Evolutionary conservation across 371 early-diverging fungal genomes (phyloP).

Genomic region (Mucor mucedo): DNA sequence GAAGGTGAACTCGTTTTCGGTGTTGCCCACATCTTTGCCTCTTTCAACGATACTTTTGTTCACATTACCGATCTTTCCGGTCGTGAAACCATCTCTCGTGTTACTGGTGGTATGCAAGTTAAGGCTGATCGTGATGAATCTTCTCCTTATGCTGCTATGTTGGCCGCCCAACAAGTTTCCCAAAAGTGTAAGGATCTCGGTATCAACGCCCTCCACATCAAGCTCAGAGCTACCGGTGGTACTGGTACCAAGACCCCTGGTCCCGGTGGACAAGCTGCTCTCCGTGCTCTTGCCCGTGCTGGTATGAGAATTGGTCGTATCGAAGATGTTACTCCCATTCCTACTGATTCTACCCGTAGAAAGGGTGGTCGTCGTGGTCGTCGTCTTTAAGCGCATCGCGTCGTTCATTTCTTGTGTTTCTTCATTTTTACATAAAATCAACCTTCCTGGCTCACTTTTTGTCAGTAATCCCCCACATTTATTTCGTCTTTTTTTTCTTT

Average conservation of each 20-base stretch:
- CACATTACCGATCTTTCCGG: constrained; percentile 99
- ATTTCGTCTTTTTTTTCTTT: neutral
- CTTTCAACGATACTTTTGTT: constrained; percentile 99
- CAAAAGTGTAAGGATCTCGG: constrained; percentile 98
- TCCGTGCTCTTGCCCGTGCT: constrained; percentile 99
- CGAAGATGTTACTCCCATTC: constrained; percentile 99
- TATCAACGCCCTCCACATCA: constrained; percentile 99
- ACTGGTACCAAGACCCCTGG: constrained; percentile 99
- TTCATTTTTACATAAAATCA: constrained; percentile 6
- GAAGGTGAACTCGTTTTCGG: constrained; percentile 99
- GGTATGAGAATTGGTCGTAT: constrained; percentile 99
- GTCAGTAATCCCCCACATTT: neutral
- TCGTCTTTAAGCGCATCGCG: constrained; percentile 85
- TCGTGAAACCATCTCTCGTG: constrained; percentile 99
- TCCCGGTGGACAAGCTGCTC: constrained; percentile 99
- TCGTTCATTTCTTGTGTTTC: neutral
- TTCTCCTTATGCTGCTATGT: constrained; percentile 99
- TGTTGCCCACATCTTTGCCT: constrained; percentile 99
- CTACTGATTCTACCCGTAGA: constrained; percentile 98
- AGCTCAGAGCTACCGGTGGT: constrained; percentile 99
- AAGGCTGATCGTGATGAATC: constrained; percentile 99
- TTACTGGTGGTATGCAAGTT: constrained; percentile 99
- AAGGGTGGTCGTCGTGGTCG: constrained; percentile 99
- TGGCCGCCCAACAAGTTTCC: constrained; percentile 99
- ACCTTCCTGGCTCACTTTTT: constrained; percentile 1